phyloP scores from a whole-genome alignment of 2,329 filamentous ascomycete species.

The Aspergillus transmontanensis region DNA sequence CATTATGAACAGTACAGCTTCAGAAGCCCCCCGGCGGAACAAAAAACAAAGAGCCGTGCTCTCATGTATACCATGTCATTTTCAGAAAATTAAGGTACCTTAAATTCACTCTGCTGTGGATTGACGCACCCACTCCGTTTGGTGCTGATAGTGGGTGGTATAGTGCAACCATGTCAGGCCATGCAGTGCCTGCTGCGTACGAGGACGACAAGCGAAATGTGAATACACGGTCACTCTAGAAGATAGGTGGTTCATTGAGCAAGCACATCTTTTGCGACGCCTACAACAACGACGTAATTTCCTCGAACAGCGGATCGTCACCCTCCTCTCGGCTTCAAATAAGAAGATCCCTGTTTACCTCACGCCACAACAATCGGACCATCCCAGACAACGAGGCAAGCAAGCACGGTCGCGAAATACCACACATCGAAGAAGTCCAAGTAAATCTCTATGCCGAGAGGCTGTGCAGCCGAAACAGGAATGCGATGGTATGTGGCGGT shows the following conservation, averaged over 20 bases:
- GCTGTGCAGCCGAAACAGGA: neutral
- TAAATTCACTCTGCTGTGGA: neutral
- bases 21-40: neutral
- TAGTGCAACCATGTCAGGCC: conserved; percentile 5
- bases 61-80: conserved; percentile 1
- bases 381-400: neutral
- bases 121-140: neutral
- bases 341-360: neutral
- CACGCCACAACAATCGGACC: neutral
- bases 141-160: neutral
- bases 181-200: conserved; percentile 1
- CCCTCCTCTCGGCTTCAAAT: neutral
- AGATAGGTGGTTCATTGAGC: conserved; percentile 1
- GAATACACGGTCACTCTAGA: conserved; percentile 3
- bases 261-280: neutral
- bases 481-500: neutral
- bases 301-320: neutral
- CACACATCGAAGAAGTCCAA: neutral
- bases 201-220: conserved; percentile 1
- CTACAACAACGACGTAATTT: conserved; percentile 1
- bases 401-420: neutral
- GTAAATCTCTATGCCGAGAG: neutral
- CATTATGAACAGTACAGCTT: neutral
- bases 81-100: conserved; percentile 3
- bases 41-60: conserved; percentile 4